phyloP scores from a whole-genome alignment of 129 eudicot species.

The Sambucus nigra region DNA sequence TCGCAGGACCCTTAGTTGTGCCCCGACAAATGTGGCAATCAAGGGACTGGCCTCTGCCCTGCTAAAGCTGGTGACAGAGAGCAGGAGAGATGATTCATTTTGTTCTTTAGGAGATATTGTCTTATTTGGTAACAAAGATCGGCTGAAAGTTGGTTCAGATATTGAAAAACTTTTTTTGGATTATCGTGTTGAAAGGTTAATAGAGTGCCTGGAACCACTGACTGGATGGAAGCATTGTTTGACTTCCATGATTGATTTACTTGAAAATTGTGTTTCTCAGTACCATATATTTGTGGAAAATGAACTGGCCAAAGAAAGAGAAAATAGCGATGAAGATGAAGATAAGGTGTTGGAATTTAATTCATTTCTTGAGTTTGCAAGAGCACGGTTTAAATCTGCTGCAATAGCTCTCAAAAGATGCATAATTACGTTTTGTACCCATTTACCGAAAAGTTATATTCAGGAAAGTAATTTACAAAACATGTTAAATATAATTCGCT shows the following conservation, averaged over 20 bases:
- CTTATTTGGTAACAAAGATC: slow-evolving; percentile 33
- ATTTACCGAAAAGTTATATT: slow-evolving; percentile 41
- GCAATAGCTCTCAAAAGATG: slow-evolving; percentile 34
- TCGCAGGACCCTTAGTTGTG: slow-evolving; percentile 48
- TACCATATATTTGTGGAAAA: slow-evolving; percentile 30
- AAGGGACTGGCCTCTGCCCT: slow-evolving; percentile 34
- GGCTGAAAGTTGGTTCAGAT: slow-evolving; percentile 25
- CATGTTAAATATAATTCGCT: slow-evolving; percentile 17
- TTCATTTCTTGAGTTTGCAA: slow-evolving; percentile 38
- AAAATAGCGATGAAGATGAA: slow-evolving; percentile 11
- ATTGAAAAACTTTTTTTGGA: slow-evolving; percentile 31
- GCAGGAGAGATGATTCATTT: slow-evolving; percentile 42
- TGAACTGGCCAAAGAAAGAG: slow-evolving; percentile 17
- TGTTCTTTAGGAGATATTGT: slow-evolving; percentile 49
- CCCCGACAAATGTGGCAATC: slow-evolving; percentile 69
- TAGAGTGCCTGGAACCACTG: slow-evolving; percentile 16
- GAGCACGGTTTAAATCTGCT: slow-evolving; percentile 27
- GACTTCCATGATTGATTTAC: slow-evolving; percentile 29
- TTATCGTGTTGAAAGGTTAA: slow-evolving; percentile 26
- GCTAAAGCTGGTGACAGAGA: slow-evolving; percentile 12
- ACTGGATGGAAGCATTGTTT: slow-evolving; percentile 39
- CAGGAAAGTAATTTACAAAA: slow-evolving; percentile 18
- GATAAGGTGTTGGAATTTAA: slow-evolving; percentile 2
- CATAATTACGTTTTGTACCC: slow-evolving; percentile 35
- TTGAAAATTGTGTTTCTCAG: slow-evolving; percentile 39